phyloP scores from a whole-genome alignment of 2,329 filamentous ascomycete genomes.

The Tolypocladium tundrense region DNA sequence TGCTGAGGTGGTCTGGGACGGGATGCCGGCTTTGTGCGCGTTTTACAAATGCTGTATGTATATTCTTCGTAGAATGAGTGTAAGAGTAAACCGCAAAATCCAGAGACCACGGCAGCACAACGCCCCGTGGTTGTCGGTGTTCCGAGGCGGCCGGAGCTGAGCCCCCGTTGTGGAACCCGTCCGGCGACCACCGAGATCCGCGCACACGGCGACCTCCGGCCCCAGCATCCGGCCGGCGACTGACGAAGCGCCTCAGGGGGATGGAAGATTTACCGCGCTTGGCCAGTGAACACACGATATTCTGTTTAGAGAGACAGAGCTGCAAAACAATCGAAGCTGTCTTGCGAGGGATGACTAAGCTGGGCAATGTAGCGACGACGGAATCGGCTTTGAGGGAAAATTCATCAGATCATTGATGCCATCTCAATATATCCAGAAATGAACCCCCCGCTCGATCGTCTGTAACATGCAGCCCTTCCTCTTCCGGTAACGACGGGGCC shows the following conservation, averaged over 20 bases:
- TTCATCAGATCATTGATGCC: background rate
- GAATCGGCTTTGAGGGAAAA: background rate
- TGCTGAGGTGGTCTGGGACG: background rate
- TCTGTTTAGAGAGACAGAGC: background rate
- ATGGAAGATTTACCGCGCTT: background rate
- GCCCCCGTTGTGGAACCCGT: background rate
- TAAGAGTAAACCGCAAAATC: too few relatives aligned
- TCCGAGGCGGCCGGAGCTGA: background rate
- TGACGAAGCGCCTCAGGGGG: background rate
- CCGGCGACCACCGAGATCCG: slow-evolving; percentile 1
- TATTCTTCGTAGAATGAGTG: background rate
- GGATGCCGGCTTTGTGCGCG: background rate
- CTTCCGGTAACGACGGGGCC: background rate
- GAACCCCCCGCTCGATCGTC: background rate
- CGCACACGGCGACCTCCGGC: background rate
- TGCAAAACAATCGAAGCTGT: background rate
- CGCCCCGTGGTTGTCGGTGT: too few relatives aligned
- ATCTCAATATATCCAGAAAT: background rate
- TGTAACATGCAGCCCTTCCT: background rate
- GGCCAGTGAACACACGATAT: background rate
- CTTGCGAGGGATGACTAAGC: background rate
- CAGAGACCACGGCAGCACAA: background rate
- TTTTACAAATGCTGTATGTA: background rate
- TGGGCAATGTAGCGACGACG: background rate
- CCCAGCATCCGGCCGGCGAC: background rate